These are phyloP conservation scores for Canariomyces notabilis DNA, from an alignment of 2,329 filamentous ascomycete genomes.

Conservation along the genomic window DNA sequence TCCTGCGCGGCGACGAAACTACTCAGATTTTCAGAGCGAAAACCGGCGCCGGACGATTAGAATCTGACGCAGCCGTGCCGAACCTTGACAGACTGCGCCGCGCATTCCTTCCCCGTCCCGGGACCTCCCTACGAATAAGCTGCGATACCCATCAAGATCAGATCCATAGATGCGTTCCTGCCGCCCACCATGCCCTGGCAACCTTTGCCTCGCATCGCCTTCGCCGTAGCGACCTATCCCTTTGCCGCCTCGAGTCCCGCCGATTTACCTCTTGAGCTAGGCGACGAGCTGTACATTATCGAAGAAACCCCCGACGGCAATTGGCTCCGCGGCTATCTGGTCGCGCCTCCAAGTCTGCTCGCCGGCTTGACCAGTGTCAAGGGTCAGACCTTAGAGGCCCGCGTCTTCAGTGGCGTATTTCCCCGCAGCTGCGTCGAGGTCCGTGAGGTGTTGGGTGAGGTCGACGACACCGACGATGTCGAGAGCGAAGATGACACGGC, in stretches of 20 bases:
- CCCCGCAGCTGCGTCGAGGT: conserved; percentile 92
- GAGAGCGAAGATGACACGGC: conserved; percentile 35
- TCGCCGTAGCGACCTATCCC: conserved; percentile 92
- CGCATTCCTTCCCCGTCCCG: neutral
- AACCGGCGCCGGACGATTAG: conserved; percentile 1
- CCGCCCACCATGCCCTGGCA: conserved; percentile 78
- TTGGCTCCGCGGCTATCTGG: conserved; percentile 93
- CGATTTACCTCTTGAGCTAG: conserved; percentile 93
- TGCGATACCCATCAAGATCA: conserved; percentile 5
- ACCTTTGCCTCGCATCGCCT: conserved; percentile 93
- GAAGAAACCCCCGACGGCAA: conserved; percentile 88
- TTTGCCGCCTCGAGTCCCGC: conserved; percentile 82
- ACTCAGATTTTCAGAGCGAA: neutral
- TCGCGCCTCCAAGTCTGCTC: conserved; percentile 87
- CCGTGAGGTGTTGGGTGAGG: conserved; percentile 80
- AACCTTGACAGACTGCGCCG: neutral
- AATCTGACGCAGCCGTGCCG: conserved; percentile 1
- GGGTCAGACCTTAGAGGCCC: conserved; percentile 88
- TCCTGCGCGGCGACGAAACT: neutral
- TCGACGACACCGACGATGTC: conserved; percentile 48
- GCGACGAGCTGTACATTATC: conserved; percentile 97
- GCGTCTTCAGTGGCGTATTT: conserved; percentile 98
- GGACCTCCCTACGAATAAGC: neutral
- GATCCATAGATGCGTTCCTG: conserved; percentile 26
- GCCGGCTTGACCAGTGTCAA: conserved; percentile 86